Evolutionary conservation across 305 asterid species (phyloP), one percentile per base, ranked within the genome.

Genomic region (Galium porrigens): DNA sequence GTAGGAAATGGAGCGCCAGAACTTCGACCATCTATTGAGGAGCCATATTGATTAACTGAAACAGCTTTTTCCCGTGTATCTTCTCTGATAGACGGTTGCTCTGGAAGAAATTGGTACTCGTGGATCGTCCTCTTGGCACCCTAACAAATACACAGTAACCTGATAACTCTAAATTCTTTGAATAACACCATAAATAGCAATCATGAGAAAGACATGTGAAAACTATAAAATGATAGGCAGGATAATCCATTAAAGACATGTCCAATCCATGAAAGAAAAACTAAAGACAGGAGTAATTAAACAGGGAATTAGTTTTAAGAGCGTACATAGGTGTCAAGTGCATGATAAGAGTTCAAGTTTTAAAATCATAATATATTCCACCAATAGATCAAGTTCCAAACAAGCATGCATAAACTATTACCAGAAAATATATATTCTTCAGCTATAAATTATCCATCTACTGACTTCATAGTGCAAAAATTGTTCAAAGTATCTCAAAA

Each of bases 91-190:
- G 87, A 78, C 66, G 96, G 90, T 67, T 85, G 85, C 79, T 89
- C 94, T 14, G 96, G 95, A 67, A 89, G 88, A 80, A 89, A 89
- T 69, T 89, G 89, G 78, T 83, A 87, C 65, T 89, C 95, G 9
- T 74, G 95, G 66, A 87, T 68, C 72, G 84, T 74, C 83, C 84
- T 82, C 49, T 85, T 82, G 63, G 85, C 77, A 78, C 88, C 87
- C 97, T 89, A 81, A 72, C 46, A 65, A 33, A 63, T 48, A 63
- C 29, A 53, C 9, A 17, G 58, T 15, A 44, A 14, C 36, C 51
- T 1, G 12, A 12, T 69, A 63, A 27, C 34, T 46, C 5, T 32
- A 17, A 18, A 27, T 25, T 54, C 17, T 4, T 22, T 25, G 11
- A 20, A 18, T 32, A 39, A 39, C 55, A 63, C 37, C 17, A n/a